Conservation (phyloP, 257 asterid genomes). For the Apocynum venetum region DNA sequence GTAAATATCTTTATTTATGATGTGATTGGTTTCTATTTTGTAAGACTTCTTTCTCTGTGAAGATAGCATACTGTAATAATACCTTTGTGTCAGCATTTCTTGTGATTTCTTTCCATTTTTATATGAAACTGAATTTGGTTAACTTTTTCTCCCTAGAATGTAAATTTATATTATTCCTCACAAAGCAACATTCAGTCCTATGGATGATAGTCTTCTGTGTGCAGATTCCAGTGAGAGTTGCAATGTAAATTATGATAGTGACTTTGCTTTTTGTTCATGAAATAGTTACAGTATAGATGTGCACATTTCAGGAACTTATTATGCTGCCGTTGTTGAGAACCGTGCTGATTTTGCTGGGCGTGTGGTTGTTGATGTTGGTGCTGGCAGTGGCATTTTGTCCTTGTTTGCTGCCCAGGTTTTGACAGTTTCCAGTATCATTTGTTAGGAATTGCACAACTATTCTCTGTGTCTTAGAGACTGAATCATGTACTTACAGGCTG, state of each 20-base stretch:
- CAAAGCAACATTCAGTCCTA: background rate
- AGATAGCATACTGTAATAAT: background rate
- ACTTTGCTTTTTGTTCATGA: background rate
- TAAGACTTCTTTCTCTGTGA: background rate
- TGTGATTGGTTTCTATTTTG: background rate
- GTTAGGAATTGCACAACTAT: background rate
- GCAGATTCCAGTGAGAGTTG: background rate
- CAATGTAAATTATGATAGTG: background rate
- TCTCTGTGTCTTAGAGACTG: background rate
- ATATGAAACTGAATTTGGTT: background rate
- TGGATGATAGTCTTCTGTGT: background rate
- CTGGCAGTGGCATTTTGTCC: constrained; percentile 99
- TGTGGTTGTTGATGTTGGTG: constrained; percentile 98
- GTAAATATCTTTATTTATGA: background rate
- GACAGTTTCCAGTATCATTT: background rate
- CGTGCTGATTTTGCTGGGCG: constrained; percentile 75
- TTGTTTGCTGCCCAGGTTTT: constrained; percentile 98
- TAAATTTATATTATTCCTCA: background rate
- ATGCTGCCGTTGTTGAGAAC: constrained; percentile 97
- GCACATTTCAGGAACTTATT: constrained; percentile 72
- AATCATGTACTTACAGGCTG: constrained; percentile 51
- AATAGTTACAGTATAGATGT: constrained; percentile 20
- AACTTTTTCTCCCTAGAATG: background rate
- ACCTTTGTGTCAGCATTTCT: background rate
- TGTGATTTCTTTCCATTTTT: background rate